Base-by-base conservation (phyloP, 163 green algal genomes). In the Scenedesmus sp. region DNA sequence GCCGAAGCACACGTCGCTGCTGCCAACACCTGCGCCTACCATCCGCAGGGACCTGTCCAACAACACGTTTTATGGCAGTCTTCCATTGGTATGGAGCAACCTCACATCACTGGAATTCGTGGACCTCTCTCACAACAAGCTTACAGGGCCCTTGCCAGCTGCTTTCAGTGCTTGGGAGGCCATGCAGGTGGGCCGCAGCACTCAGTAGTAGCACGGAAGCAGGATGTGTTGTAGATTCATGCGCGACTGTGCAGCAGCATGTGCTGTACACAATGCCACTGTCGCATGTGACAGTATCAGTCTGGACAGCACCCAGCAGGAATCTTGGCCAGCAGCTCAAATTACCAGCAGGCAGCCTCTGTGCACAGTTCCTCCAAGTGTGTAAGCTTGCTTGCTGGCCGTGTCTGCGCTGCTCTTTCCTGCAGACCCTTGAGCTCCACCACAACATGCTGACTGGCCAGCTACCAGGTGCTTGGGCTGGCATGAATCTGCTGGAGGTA, bases 391-490 rank as follows among this genome's bases (percentile, higher is more conserved):
- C 15, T 76, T 4, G 2, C 66, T 26, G 16, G 16, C 16, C 16
- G 4, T 46, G 34, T 26, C 15, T 76, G 0, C 0, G 15, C 66
- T 34, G 66, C 62, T 4, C 10, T 76, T 26, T 26, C 9, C 84
- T 91, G 23, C 91, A 93, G 60, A 60, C 85, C 26, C 77, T 96
- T 46, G 90, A 94, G 34, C 57, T 94, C 16, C 67, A 88, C 67
- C 18, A 74, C 86, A 94, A 95, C 88, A 46, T 18, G 6, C 90
- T 96, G 16, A 87, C 64, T 20, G 94, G 94, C 6, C 15, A 57
- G n/a, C 91, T 96, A 86, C 94, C 94, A 4, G 52, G 67, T 3
- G 18, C 77, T 8, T 96, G 94, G 94, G 88, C 73, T 34, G 55
- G 56, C 62, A 81, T 95, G 64, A 90, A 62, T 60, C 70, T 86